These are phyloP conservation scores for Lenzites betulinus DNA, from an alignment of 768 basidiomycete species.

Conservation along the genomic window DNA sequence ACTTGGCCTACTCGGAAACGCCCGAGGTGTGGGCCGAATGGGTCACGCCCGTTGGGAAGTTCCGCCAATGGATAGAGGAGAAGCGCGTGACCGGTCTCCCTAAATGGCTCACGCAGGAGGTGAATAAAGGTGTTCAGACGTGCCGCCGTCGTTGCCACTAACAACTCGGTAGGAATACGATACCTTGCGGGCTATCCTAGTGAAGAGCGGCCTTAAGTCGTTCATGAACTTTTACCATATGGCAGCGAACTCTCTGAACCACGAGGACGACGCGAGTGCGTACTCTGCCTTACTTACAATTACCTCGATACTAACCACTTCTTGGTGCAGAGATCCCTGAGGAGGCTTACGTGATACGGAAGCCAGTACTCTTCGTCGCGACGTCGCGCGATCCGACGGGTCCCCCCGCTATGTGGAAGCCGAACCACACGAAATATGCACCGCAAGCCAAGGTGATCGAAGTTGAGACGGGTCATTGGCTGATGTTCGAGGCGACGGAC, in stretches of 20 bases:
- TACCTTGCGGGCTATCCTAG: constrained; percentile 24
- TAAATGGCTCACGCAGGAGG: constrained; percentile 37
- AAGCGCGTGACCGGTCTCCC: constrained; percentile 28
- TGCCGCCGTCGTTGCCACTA: neutral
- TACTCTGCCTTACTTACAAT: neutral
- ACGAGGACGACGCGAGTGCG: constrained; percentile 32
- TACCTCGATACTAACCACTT: neutral
- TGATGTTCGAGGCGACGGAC: constrained; percentile 36
- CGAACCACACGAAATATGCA: constrained; percentile 27
- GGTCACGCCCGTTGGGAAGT: constrained; percentile 37
- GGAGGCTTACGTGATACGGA: constrained; percentile 30
- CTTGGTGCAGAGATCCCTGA: constrained; percentile 15
- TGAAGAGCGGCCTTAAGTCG: constrained; percentile 35
- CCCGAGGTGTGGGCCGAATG: constrained; percentile 38
- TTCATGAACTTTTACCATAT: constrained; percentile 42
- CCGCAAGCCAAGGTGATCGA: constrained; percentile 34
- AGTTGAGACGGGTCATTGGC: constrained; percentile 43
- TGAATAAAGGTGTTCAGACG: constrained; percentile 10
- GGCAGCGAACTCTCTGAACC: constrained; percentile 28
- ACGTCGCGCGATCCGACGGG: constrained; percentile 38
- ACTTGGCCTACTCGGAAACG: constrained; percentile 35
- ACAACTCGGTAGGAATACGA: constrained; percentile 23
- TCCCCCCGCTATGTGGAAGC: constrained; percentile 26
- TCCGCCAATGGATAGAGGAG: constrained; percentile 33
- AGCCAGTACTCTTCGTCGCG: constrained; percentile 40